Evolutionary conservation across 106 monocot genomes (phyloP), one percentile per base, ranked within the genome.

Genomic region (Ottelia alismoides): DNA sequence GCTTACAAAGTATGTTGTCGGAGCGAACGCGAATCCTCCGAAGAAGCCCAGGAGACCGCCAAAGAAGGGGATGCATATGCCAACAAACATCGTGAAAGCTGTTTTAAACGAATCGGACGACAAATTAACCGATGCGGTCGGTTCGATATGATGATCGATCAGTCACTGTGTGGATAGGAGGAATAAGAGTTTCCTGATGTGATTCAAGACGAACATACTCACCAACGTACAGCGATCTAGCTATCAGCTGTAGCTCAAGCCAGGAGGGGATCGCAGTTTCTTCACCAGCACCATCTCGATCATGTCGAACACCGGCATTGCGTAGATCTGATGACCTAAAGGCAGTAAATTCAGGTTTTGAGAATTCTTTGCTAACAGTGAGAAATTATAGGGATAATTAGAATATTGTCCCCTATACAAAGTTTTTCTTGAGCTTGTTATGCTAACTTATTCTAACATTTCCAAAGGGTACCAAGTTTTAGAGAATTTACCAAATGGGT

Each of bases 1-100:
- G 17, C 75, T 66, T 66, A 76, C 76, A 30, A 76, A 76, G 56
- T 76, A 76, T 43, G 76, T 71, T 25, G 76, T 76, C 11, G 76
- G 76, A 21, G 76, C 70, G 25, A 76, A 76, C 27, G 71, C 76
- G 20, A 76, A 76, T 2, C 76, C 76, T 30, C 76, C 76, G 35
- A 76, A 76, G 66, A 76, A n/a, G n/a, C n/a, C n/a, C n/a, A n/a
- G n/a, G n/a, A n/a, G n/a, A n/a, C n/a, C n/a, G n/a, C n/a, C n/a
- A n/a, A n/a, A n/a, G n/a, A n/a, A n/a, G n/a, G n/a, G n/a, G n/a
- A n/a, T n/a, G n/a, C n/a, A n/a, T n/a, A 76, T 31, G 66, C 65
- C 25, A 76, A 71, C 0, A 76, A 76, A 71, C 76, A 71, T 76
- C 2, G 76, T 76, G 25, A 71, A 30, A 31, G 66, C 76, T 76